Conservation (phyloP, 202 grass and related monocot species). For the Carex arenaria region DNA sequence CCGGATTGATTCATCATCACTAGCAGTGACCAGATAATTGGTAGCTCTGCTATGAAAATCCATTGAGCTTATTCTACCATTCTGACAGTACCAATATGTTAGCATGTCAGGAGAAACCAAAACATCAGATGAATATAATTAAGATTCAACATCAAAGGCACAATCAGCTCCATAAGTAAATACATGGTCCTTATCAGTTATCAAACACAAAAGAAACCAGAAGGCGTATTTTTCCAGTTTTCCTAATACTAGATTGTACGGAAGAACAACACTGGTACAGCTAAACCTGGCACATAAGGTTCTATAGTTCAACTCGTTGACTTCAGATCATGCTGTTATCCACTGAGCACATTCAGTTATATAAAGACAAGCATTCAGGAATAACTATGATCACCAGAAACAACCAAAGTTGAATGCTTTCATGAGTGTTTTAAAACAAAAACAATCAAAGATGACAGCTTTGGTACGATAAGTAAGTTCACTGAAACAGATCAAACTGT, state of each 20-base stretch:
- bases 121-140: background rate
- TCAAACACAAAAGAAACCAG: background rate
- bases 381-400: background rate
- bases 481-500: background rate
- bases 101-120: background rate
- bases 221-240: no score
- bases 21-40: slow-evolving; percentile 87
- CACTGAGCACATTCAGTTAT: background rate
- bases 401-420: background rate
- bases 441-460: background rate
- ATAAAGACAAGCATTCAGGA: background rate
- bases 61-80: slow-evolving; percentile 97
- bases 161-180: background rate
- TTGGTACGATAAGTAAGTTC: background rate
- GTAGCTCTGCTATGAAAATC: slow-evolving; percentile 81
- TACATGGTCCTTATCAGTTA: background rate
- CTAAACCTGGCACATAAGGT: background rate
- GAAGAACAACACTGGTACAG: background rate
- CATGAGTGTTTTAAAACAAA: background rate
- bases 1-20: slow-evolving; percentile 95
- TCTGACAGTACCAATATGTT: slow-evolving; percentile 45
- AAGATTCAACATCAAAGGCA: background rate
- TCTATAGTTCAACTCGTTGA: background rate
- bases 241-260: background rate
- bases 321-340: background rate